Evolutionary conservation across 768 basidiomycete species (phyloP).

Genomic region (Tremella yokohamensis): DNA sequence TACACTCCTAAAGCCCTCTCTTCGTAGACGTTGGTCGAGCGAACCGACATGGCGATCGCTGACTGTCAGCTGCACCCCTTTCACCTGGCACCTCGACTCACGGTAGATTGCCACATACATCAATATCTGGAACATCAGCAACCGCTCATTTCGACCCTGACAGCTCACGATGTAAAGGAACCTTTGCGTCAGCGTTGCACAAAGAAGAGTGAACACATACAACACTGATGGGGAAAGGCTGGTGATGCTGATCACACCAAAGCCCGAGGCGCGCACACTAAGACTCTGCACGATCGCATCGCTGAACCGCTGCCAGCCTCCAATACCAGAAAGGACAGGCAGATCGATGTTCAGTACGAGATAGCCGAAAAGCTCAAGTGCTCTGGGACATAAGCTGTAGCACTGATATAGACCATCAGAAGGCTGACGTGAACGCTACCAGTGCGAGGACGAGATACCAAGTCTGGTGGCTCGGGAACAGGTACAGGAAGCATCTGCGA

Average conservation of each 20-base stretch:
- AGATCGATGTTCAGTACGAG: constrained; percentile 42
- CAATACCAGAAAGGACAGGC: constrained; percentile 15
- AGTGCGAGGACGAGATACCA: constrained; percentile 42
- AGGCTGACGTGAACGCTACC: constrained; percentile 36
- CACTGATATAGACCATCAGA: not conserved
- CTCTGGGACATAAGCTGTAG: constrained; percentile 9
- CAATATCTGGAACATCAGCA: constrained; percentile 24
- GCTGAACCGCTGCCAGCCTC: constrained; percentile 33
- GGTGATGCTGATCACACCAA: constrained; percentile 35
- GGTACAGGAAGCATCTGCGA: constrained; percentile 44
- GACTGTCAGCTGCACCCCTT: not conserved
- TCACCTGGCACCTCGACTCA: constrained; percentile 9
- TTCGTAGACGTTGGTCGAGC: constrained; percentile 49
- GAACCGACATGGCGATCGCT: constrained; percentile 41
- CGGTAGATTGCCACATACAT: constrained; percentile 48
- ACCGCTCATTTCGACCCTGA: too few species aligned
- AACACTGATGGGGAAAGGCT: constrained; percentile 38
- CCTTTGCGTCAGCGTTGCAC: constrained; percentile 1
- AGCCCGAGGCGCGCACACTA: constrained; percentile 40
- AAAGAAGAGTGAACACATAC: constrained; percentile 13
- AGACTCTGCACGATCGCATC: constrained; percentile 41
- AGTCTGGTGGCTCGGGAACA: constrained; percentile 48
- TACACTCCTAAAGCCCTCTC: constrained; percentile 42
- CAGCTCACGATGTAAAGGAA: constrained; percentile 33
- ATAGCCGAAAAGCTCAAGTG: constrained; percentile 36